A percentile compares a stretch with the other conserved stretches of the same genome.
phyloP scores from a whole-genome alignment of 495 filamentous ascomycete species.

The Monascus purpureus region DNA sequence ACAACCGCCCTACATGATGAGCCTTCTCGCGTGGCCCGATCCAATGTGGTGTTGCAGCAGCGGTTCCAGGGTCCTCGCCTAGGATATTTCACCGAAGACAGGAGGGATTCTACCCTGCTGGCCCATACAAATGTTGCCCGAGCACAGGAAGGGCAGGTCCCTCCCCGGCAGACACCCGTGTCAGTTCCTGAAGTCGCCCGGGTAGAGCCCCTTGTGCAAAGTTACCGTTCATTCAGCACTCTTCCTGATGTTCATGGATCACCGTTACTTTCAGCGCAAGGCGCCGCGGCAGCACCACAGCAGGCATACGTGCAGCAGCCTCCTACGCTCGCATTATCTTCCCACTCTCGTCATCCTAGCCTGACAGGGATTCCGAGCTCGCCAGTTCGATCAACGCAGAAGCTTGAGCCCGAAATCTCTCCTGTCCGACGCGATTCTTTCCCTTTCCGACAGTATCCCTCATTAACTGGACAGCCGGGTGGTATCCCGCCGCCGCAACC shows the following conservation, averaged over 20 bases:
- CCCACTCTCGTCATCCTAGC: constrained; percentile 30
- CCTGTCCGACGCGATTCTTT: constrained; percentile 26
- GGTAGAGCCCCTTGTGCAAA: constrained; percentile 23
- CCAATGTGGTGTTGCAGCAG: constrained; percentile 12
- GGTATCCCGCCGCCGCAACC: constrained; percentile 20
- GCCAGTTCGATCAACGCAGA: constrained; percentile 16
- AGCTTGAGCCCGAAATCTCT: constrained; percentile 23
- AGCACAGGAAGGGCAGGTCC: constrained; percentile 17
- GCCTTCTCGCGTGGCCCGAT: constrained; percentile 14
- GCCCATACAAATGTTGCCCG: constrained; percentile 12
- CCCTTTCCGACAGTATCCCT: constrained; percentile 18
- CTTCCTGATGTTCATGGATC: constrained; percentile 12
- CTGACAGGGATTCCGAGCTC: constrained; percentile 24
- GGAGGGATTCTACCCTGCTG: constrained; percentile 26
- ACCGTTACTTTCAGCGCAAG: constrained; percentile 7
- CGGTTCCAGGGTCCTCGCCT: constrained; percentile 26
- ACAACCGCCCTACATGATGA: constrained; percentile 20
- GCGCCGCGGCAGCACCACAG: constrained; percentile 5
- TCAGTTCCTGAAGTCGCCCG: constrained; percentile 20
- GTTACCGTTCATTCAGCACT: constrained; percentile 7
- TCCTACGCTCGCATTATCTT: constrained; percentile 14
- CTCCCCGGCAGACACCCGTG: constrained; percentile 18
- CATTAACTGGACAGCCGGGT: constrained; percentile 12
- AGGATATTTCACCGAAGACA: constrained; percentile 30
- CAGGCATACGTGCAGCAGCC: constrained; percentile 16